Evolutionary conservation across 163 green algal species (phyloP), one percentile per base, ranked within the genome.

Genomic region (Prototheca wickerhamii): DNA sequence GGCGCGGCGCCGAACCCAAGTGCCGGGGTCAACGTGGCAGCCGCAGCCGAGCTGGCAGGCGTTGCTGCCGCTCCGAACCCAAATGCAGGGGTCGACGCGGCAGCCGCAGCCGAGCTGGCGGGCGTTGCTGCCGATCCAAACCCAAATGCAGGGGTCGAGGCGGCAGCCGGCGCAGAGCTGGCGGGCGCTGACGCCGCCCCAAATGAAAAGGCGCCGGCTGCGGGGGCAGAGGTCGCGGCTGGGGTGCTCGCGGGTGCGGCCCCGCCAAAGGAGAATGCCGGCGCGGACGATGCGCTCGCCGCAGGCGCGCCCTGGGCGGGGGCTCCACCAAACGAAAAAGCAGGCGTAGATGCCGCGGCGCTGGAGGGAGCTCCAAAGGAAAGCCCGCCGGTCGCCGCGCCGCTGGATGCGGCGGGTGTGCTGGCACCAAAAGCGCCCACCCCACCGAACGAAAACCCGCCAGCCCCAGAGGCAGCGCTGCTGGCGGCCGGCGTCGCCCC

Each of bases 211-310:
- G 37, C 37, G 37, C 8, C 40, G 64, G 31, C 2, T 54, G 50
- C 4, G 53, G 29, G 20, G n/a, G n/a, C n/a, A n/a, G n/a, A n/a
- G n/a, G n/a, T n/a, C n/a, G n/a, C n/a, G 37, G 20, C 53, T 21
- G 21, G 31, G 42, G 20, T 60, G 18, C 31, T 52, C 42, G 53
- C n/a, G 21, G 53, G 21, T 0, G 53, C 25, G 10, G 20, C 54
- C 25, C 52, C n/a, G 12, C 71, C 71, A 63, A 80, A 78, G 31
- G 53, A 65, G 68, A 79, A 75, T 4, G 49, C 40, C 33, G 57
- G 66, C 5, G 60, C 72, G 31, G 71, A 66, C 28, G 31, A 18
- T 10, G 35, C 54, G 34, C n/a, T 30, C 20, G 61, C 49, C 1
- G 61, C 21, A 35, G 60, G 32, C 33, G 4, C 30, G 32, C 12